Conservation (phyloP, 441 rosid genomes). For the Populus trichocarpa region DNA sequence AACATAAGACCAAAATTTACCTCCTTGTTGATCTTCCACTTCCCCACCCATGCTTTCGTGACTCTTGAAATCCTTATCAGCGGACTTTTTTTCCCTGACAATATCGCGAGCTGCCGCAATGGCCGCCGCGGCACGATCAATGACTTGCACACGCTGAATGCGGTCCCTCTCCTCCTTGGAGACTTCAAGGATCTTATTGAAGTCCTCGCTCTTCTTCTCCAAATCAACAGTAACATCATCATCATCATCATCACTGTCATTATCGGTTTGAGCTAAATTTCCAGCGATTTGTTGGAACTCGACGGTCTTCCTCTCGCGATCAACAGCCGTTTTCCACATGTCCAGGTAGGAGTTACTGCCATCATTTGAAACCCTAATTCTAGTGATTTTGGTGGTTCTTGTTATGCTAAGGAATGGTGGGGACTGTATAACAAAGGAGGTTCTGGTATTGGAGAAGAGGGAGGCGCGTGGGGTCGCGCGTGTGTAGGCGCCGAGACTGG, state of each 20-base stretch:
- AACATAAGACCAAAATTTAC: neutral
- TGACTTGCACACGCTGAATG: conserved; percentile 73
- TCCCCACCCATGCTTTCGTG: conserved; percentile 7
- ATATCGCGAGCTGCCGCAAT: conserved; percentile 74
- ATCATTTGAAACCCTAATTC: conserved; percentile 40
- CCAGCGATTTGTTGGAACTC: conserved; percentile 57
- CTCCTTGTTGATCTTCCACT: conserved; percentile 4
- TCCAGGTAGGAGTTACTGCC: conserved; percentile 59
- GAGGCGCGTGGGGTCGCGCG: conserved; percentile 31
- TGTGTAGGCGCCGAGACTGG: conserved; percentile 37
- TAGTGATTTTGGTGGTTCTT: neutral
- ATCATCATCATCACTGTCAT: neutral
- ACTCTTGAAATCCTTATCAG: conserved; percentile 8
- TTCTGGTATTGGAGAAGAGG: neutral
- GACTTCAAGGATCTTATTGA: conserved; percentile 62
- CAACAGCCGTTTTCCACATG: conserved; percentile 82
- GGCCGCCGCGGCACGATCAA: conserved; percentile 82
- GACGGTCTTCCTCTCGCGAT: conserved; percentile 61
- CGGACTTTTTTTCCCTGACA: conserved; percentile 36
- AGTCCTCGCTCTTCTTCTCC: conserved; percentile 75
- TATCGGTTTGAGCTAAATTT: conserved; percentile 14
- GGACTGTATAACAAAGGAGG: neutral
- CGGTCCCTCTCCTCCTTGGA: conserved; percentile 79
- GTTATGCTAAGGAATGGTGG: neutral
- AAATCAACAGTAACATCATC: conserved; percentile 29